Evolutionary conservation across 106 monocot genomes (phyloP), one percentile per base, ranked within the genome.

Genomic region (Cymbidium sinense): DNA sequence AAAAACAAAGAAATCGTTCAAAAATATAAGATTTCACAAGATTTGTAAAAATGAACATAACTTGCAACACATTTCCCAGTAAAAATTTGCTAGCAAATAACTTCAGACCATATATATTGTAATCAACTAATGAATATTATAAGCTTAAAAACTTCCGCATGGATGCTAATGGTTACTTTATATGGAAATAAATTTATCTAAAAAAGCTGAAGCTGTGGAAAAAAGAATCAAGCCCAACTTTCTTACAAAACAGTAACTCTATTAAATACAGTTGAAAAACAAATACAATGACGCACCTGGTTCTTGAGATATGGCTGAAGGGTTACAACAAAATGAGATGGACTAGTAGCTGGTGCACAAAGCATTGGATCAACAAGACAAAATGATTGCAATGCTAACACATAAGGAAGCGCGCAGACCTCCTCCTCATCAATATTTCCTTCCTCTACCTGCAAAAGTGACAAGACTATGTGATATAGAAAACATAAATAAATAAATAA

Each of bases 271-370:
- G 10, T 5, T 43, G 37, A 36, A 81, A 43, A 35, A 30, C 11
- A 44, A 65, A 27, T 70, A 50, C 15, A 30, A 39, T 2, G 27
- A 34, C 67, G 65, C 54, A 98, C 99, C 99, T 99, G 92, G 76
- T 89, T 92, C 79, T 99, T 99, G 70, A 99, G 86, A 78, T 99
- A 95, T 78, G 99, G 95, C 74, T 92, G 95, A 77, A 99, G 95
- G 71, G 99, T 99, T 31, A 91, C 90, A 81, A 99, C 86, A 83
- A 99, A 99, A 71, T 95, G 90, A 35, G 92, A 88, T 84, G 92
- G 99, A 83, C 92, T 90, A 39, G 94, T 92, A 65, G 88, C 82
- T 34, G 99, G 99, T 70, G 83, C 79, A 85, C 99, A 99, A 13
- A 99, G 90, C 43, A 79, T 87, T 33, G 99, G 95, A 85, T 95